phyloP scores from a whole-genome alignment of 208 protist genomes.

The Trypanosoma scelopori region DNA sequence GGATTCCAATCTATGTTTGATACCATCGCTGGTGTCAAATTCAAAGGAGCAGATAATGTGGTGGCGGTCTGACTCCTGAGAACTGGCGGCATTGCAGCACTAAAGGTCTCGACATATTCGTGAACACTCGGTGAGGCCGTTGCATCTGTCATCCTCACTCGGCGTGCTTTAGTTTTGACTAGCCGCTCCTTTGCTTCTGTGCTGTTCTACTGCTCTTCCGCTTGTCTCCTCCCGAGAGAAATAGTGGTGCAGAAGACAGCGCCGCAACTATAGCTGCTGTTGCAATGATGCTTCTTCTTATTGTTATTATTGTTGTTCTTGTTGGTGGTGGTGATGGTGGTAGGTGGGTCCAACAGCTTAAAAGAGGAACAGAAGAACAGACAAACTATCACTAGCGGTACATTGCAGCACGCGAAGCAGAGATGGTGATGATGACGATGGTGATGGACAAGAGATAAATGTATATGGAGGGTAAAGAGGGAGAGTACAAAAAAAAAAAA shows the following conservation, averaged over 20 bases:
- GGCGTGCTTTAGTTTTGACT: neutral
- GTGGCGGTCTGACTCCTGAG: slow-evolving; percentile 18
- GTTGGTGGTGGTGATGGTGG: too few relatives aligned
- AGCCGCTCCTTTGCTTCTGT: neutral
- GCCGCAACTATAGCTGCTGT: neutral
- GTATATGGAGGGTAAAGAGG: too few relatives aligned
- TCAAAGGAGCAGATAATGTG: neutral
- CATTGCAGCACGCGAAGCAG: too few relatives aligned
- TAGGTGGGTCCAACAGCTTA: neutral
- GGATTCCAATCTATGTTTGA: neutral
- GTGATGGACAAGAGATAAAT: too few relatives aligned
- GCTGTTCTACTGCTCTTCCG: neutral
- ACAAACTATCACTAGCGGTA: too few relatives aligned
- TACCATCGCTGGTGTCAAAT: neutral
- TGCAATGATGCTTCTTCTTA: neutral
- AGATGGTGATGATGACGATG: too few relatives aligned
- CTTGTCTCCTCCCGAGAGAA: too few relatives aligned
- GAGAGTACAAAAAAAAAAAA: too few relatives aligned
- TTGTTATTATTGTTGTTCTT: too few relatives aligned
- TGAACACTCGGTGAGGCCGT: neutral
- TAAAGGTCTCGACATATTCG: slow-evolving; percentile 38
- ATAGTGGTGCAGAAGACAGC: too few relatives aligned
- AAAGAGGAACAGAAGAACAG: slow-evolving; percentile 25
- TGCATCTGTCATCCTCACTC: slow-evolving; percentile 13
- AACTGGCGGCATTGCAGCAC: slow-evolving; percentile 60